Evolutionary conservation across 148 eudicot genomes (phyloP).

Genomic region (Beta vulgaris): DNA sequence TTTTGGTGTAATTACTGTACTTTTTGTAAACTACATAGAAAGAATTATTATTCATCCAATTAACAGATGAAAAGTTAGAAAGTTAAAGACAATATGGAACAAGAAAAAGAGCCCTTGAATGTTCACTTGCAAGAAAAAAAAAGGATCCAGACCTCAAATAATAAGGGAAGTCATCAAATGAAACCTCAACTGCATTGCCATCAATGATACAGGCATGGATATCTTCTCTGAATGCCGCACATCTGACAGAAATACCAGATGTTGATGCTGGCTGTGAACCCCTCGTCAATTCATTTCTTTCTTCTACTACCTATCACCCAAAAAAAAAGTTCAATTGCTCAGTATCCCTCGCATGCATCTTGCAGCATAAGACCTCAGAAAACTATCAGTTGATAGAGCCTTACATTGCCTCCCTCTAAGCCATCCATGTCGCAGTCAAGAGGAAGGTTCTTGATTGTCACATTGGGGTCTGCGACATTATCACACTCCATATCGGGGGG

Average conservation of each 20-base stretch:
- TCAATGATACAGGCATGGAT: conserved; percentile 56
- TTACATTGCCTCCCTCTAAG: conserved; percentile 57
- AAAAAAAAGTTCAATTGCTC: conserved; percentile 11
- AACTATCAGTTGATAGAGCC: conserved; percentile 8
- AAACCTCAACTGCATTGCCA: conserved; percentile 63
- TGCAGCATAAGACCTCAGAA: conserved; percentile 9
- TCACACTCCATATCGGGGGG: conserved; percentile 56
- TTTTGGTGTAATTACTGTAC: not conserved
- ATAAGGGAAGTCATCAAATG: conserved; percentile 86
- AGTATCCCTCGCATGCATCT: conserved; percentile 3
- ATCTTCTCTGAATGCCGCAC: conserved; percentile 68
- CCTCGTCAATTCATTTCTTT: conserved; percentile 50
- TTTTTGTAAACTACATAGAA: not conserved
- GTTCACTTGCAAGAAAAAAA: not conserved
- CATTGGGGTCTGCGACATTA: conserved; percentile 48
- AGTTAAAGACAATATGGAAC: not conserved
- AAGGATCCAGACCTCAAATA: conserved; percentile 57
- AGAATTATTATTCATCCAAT: not conserved
- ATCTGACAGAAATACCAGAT: conserved; percentile 55
- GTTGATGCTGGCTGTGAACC: conserved; percentile 55
- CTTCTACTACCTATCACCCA: conserved; percentile 50
- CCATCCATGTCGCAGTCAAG: conserved; percentile 49
- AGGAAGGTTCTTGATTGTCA: conserved; percentile 47
- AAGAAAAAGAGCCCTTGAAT: not conserved
- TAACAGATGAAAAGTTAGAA: not conserved